Evolutionary conservation across 176 grass and related monocot species (phyloP).

Genomic region (Guadua angustifolia): DNA sequence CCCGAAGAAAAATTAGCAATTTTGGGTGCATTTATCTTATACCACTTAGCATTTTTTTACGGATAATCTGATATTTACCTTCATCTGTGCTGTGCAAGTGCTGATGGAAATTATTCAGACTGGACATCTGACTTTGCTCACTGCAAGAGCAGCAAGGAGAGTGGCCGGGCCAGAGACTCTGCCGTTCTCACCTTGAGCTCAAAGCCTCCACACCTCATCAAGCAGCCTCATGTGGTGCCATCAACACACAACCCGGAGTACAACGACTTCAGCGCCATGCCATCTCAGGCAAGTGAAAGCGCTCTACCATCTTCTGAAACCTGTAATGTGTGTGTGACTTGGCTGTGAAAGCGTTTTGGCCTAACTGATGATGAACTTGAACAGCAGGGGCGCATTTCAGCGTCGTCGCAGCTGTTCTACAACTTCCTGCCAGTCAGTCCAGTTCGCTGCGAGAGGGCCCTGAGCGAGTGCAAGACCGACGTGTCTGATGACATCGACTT

Average conservation of each 20-base stretch:
- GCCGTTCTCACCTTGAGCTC: slow-evolving; percentile 59
- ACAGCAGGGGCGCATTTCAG: slow-evolving; percentile 21
- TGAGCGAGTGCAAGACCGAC: slow-evolving; percentile 37
- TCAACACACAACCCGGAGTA: slow-evolving; percentile 33
- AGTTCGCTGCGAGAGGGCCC: slow-evolving; percentile 44
- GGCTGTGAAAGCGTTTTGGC: neutral
- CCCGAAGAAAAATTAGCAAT: neutral
- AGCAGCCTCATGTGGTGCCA: slow-evolving; percentile 44
- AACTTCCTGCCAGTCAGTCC: slow-evolving; percentile 63
- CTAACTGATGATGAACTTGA: slow-evolving; percentile 29
- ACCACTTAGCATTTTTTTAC: neutral
- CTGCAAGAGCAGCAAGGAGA: slow-evolving; percentile 48
- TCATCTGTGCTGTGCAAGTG: slow-evolving; percentile 19
- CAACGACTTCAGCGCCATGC: slow-evolving; percentile 47
- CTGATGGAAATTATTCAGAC: slow-evolving; percentile 40
- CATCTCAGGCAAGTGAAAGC: slow-evolving; percentile 53
- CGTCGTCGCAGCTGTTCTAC: slow-evolving; percentile 51
- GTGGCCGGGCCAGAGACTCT: slow-evolving; percentile 33
- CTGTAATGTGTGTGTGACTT: slow-evolving; percentile 18
- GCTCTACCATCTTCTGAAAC: slow-evolving; percentile 33
- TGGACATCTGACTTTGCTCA: slow-evolving; percentile 41
- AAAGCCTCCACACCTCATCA: slow-evolving; percentile 44
- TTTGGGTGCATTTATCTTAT: neutral
- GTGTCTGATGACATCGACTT: slow-evolving; percentile 61
- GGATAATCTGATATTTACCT: neutral